Evolutionary conservation across 2,329 filamentous ascomycete genomes (phyloP), one percentile per base, ranked within the genome.

Genomic region (Penicillium hordei): DNA sequence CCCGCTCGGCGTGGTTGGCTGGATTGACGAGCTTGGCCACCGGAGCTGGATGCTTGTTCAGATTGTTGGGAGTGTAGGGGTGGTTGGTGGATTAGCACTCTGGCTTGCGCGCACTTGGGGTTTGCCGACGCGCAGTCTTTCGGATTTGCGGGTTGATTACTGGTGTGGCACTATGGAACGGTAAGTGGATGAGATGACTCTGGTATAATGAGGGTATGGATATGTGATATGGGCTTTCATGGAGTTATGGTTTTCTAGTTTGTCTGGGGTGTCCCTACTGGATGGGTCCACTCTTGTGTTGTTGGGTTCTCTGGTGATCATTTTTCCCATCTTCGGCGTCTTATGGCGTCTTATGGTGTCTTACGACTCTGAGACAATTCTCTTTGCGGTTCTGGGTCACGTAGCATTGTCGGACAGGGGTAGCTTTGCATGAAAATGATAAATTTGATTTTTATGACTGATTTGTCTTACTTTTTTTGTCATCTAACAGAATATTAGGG

Each of bases 1-100:
- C 72, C 93, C 93, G 0, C 79, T 96, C 0, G 92, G 92, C 0
- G 73, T 96, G 36, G 80, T 95, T 51, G 82, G 87, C 60, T 82
- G 92, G 62, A 84, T 85, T 3, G 85, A 89, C 21, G 83, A 86
- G 36, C 68, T 95, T 39, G 86, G 83, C 65, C 81, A 82, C 44
- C 83, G 82, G 45, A 84, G 89, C 0, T 87, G 87, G 78, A 73
- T 89, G 46, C 82, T 89, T 0, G 77, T 95, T 38, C 89, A 93
- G 70, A 78, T 95, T 6, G 74, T 93, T 23, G 89, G 91, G 15
- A 86, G 89, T 51, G 79, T 92, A 52, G 87, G 91, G 0, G 77
- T 94, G 29, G 72, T 95, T 3, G 89, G 91, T 4, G 90, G 89
- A 15, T 71, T 93, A 36, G 84, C 86, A 23, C 79, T 89, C 48